Evolutionary conservation across 257 asterid species (phyloP).

Genomic region (Salvia rosmarinus): DNA sequence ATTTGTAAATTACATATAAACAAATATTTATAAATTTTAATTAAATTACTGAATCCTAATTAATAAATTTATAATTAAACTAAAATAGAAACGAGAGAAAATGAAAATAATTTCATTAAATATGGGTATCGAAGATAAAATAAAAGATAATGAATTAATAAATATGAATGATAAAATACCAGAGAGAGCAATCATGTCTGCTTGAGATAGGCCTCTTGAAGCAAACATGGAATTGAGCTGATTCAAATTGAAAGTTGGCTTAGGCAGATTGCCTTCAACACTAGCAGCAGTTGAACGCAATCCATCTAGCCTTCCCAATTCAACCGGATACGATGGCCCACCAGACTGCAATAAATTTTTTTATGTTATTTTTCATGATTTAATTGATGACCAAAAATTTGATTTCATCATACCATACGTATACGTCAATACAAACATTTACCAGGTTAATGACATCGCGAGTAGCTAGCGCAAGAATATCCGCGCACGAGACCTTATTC

Average conservation of each 20-base stretch:
- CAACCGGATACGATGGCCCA: slow-evolving; percentile 77
- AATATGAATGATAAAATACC: too few relatives aligned
- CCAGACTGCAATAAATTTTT: slow-evolving; percentile 59
- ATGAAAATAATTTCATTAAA: too few relatives aligned
- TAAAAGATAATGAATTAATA: too few relatives aligned
- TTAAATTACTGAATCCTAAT: too few relatives aligned
- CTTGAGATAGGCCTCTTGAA: slow-evolving; percentile 55
- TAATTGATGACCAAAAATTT: background rate
- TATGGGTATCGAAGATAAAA: too few relatives aligned
- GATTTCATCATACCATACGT: too few relatives aligned
- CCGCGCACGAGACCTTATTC: slow-evolving; percentile 88
- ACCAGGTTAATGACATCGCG: slow-evolving; percentile 75
- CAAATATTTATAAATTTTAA: too few relatives aligned
- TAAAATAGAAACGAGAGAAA: too few relatives aligned
- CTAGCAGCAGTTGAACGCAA: slow-evolving; percentile 62
- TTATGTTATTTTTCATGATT: too few relatives aligned
- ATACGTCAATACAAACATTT: too few relatives aligned
- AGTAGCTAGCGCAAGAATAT: slow-evolving; percentile 83
- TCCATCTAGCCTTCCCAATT: slow-evolving; percentile 87
- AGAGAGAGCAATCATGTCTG: slow-evolving; percentile 89
- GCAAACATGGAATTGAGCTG: slow-evolving; percentile 72
- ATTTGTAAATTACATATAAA: too few relatives aligned
- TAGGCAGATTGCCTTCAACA: slow-evolving; percentile 74
- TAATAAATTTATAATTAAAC: too few relatives aligned
- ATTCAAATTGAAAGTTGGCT: slow-evolving; percentile 64